Base-by-base conservation (phyloP, 2,329 filamentous ascomycete species). In the Diaporthe capsici region DNA sequence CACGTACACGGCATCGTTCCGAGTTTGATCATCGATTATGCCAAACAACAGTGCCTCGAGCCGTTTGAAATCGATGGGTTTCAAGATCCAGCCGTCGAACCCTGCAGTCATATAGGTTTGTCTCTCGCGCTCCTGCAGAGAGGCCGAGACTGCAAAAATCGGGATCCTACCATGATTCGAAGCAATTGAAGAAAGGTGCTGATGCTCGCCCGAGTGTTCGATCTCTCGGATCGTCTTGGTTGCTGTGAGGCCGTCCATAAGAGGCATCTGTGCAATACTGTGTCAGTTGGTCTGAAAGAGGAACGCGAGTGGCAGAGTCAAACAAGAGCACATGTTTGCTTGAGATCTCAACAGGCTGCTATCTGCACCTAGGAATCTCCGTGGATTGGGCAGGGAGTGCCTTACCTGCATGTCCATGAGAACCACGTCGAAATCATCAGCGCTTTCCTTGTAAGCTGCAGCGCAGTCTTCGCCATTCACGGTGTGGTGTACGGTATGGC, bases 341-440 rank as follows among this genome's bases (percentile, higher is more conserved):
- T 25, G 9, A 25, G 6, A 15, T 17, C 12, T 22, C n/a, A 25
- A 17, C 25, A 28, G 8, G 25, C 37, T 31, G n/a, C 25, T 6
- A 37, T 22, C 15, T 47, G 57, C 34, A 13, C 31, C 39, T 17
- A 47, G 60, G 28, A 8, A 22, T 44, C 13, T 47, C 39, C 39
- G 17, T 13, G 25, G n/a, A 31, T 28, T 7, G n/a, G 31, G 25
- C 7, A 55, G 20, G 7, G 55, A 6, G n/a, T 13, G 42, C 20
- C 63, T 34, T 82, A 95, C 95, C 88, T 98, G 95, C 90, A 98
- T 95, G 81, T 98, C 95, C 95, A 98, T 98, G 77, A 98, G 87
- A 65, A 98, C 88, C 7, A 95, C 92, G 82, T 98, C 95, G 80
- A 94, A 97, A 31, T 85, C 84, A 37, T 83, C 83, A 0, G 92